Evolutionary conservation across 148 eudicot genomes (phyloP).

Genomic region (Fagopyrum esculentum): DNA sequence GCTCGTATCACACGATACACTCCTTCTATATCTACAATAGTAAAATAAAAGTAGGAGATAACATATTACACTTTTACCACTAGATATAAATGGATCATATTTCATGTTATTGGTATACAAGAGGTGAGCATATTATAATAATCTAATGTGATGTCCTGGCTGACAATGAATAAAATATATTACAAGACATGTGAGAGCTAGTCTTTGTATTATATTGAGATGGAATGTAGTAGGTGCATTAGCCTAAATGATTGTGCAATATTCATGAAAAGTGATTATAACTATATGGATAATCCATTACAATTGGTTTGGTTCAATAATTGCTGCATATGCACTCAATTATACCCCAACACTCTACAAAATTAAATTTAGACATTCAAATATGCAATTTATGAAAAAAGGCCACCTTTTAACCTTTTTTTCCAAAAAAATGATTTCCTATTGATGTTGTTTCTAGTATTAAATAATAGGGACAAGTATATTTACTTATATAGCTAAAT

Average conservation of each 20-base stretch:
- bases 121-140: too few species aligned
- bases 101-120: too few species aligned
- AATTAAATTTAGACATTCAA: too few species aligned
- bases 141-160: too few species aligned
- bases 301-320: not conserved
- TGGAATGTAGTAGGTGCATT: not conserved
- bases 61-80: too few species aligned
- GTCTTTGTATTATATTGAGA: not conserved
- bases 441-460: not conserved
- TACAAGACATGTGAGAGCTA: too few species aligned
- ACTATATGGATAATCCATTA: not conserved
- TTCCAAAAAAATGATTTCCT: not conserved
- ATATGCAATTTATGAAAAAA: not conserved
- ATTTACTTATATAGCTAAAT: not conserved
- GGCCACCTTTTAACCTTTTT: slow-evolving; percentile 1
- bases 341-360: not conserved
- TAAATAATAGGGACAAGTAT: too few species aligned
- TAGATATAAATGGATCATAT: too few species aligned
- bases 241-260: not conserved
- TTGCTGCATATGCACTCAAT: not conserved
- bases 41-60: too few species aligned
- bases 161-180: too few species aligned
- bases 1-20: too few species aligned
- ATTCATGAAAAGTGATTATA: not conserved
- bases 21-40: too few species aligned